Evolutionary conservation across 495 filamentous ascomycete genomes (phyloP).

Genomic region (Copromyces sp.): DNA sequence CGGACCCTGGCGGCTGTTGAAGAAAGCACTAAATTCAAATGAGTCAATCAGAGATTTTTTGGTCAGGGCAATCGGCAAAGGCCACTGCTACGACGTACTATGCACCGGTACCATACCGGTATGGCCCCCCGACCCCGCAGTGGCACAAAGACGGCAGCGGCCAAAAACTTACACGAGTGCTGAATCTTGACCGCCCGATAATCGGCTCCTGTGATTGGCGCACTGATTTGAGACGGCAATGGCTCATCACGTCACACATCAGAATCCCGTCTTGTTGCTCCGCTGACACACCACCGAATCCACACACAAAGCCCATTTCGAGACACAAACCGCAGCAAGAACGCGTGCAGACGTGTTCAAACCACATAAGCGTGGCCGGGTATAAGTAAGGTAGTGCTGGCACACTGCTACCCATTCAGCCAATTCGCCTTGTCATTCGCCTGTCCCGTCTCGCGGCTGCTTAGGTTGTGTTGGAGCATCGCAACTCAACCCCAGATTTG

Average conservation of each 20-base stretch:
- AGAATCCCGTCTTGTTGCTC: not conserved
- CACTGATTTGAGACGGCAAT: slow-evolving; percentile 2
- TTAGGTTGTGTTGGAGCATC: not conserved
- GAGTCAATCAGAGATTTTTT: slow-evolving; percentile 30
- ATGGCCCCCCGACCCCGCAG: slow-evolving; percentile 19
- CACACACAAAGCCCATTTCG: not conserved
- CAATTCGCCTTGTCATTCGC: not conserved
- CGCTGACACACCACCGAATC: not conserved
- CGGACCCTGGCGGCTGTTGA: slow-evolving; percentile 5
- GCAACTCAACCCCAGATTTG: not conserved
- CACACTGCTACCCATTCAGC: not conserved
- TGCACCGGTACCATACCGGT: not conserved
- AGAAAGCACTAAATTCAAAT: slow-evolving; percentile 5
- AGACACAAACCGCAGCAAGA: not conserved
- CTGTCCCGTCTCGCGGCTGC: not conserved
- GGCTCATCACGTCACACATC: slow-evolving; percentile 11
- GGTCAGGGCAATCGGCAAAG: slow-evolving; percentile 2
- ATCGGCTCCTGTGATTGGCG: slow-evolving; percentile 14
- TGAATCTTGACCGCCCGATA: slow-evolving; percentile 6
- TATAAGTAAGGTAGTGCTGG: not conserved
- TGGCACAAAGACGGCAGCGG: slow-evolving; percentile 15
- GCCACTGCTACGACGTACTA: not conserved
- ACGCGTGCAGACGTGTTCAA: not conserved
- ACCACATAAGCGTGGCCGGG: not conserved
- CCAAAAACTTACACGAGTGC: not conserved